A percentile compares a stretch with the other conserved stretches of the same genome.
These are phyloP conservation scores for Rhodotorula mucilaginosa DNA, from an alignment of 1,284 basidiomycete genomes.

Conservation along the genomic window DNA sequence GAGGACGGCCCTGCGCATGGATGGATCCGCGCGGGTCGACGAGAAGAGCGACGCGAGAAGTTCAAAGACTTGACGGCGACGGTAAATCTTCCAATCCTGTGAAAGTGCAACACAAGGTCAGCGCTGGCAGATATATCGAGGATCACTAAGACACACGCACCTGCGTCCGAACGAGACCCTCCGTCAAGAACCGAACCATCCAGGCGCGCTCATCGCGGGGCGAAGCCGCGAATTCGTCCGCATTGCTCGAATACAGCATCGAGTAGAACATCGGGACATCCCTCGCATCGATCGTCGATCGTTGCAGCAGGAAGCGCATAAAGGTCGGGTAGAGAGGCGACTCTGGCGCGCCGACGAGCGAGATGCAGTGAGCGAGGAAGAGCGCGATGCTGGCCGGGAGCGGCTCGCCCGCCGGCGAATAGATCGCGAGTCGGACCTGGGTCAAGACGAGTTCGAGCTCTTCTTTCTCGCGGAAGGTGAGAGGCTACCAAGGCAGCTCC, in stretches of 20 bases:
- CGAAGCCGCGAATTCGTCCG: slow-evolving; percentile 30
- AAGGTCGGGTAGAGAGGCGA: slow-evolving; percentile 35
- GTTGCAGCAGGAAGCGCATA: slow-evolving; percentile 38
- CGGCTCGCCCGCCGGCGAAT: slow-evolving; percentile 27
- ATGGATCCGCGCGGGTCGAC: slow-evolving; percentile 22
- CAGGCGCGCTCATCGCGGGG: slow-evolving; percentile 32
- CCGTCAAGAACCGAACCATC: slow-evolving; percentile 33
- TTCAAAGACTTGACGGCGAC: slow-evolving; percentile 38
- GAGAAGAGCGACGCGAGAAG: slow-evolving; percentile 37
- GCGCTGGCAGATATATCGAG: not conserved
- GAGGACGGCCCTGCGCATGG: slow-evolving; percentile 31
- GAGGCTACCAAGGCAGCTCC: not conserved
- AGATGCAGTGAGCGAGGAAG: slow-evolving; percentile 35
- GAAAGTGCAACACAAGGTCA: too few species aligned
- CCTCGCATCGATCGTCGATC: slow-evolving; percentile 31
- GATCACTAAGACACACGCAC: slow-evolving; percentile 9
- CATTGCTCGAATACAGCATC: slow-evolving; percentile 31
- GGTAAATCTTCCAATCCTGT: slow-evolving; percentile 41
- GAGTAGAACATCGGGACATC: slow-evolving; percentile 41
- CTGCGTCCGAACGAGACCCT: slow-evolving; percentile 36
- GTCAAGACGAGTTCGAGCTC: slow-evolving; percentile 36
- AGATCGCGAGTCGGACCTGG: slow-evolving; percentile 34
- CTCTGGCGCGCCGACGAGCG: slow-evolving; percentile 31
- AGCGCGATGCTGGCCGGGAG: slow-evolving; percentile 38
- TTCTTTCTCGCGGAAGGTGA: slow-evolving; percentile 35